A percentile compares a stretch with the other conserved stretches of the same genome.
phyloP scores from a whole-genome alignment of 1,284 basidiomycete genomes.

The Athelia psychrophila region DNA sequence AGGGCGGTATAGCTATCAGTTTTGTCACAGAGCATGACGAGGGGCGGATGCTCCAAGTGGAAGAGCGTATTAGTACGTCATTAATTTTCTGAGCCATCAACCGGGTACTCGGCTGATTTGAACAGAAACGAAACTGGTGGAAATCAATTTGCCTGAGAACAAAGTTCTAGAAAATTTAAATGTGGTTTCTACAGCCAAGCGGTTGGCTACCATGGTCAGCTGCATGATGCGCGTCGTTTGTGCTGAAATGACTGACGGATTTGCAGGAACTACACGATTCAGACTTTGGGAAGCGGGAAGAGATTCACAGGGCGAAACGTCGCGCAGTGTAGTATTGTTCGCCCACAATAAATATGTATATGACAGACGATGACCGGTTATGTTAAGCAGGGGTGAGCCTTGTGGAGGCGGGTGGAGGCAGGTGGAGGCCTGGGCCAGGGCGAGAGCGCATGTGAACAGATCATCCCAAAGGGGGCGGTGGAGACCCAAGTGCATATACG shows the following conservation, averaged over 20 bases:
- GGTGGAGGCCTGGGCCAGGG: not conserved
- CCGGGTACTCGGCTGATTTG: conserved; percentile 1
- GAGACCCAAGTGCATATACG: too few species aligned
- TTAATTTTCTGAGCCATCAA: not conserved
- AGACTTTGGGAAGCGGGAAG: conserved; percentile 87
- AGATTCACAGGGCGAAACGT: conserved; percentile 57
- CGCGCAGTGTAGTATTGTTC: too few species aligned
- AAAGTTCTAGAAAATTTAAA: conserved; percentile 88
- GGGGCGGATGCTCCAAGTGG: conserved; percentile 80
- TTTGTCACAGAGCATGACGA: conserved; percentile 96
- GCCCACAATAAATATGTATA: too few species aligned
- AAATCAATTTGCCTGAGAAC: conserved; percentile 77
- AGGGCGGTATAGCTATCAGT: conserved; percentile 87
- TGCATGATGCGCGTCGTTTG: not conserved
- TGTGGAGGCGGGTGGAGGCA: too few species aligned
- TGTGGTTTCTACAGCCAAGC: conserved; percentile 86
- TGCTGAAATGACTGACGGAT: conserved; percentile 3
- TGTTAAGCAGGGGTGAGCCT: too few species aligned
- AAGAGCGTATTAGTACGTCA: conserved; percentile 79
- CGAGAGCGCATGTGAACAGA: too few species aligned
- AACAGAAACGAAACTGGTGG: conserved; percentile 72
- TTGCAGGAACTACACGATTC: conserved; percentile 88
- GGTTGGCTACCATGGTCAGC: conserved; percentile 89
- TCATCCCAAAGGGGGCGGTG: too few species aligned
- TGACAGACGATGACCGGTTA: too few species aligned